Conservation (phyloP, 1,139 yeast genomes). For the Debaryomyces subglobosus region DNA sequence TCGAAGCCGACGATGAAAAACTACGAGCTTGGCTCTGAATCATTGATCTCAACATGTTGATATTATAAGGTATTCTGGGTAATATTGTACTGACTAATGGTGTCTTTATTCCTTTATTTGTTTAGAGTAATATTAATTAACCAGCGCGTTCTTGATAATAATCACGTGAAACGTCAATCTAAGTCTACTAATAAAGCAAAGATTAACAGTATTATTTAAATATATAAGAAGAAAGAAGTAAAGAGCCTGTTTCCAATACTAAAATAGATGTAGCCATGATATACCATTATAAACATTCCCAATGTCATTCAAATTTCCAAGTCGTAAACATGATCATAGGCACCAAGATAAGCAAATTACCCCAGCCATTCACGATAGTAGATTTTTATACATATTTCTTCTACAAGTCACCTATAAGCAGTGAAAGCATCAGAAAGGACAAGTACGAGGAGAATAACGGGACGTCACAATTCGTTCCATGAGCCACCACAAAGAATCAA, state of each 20-base stretch:
- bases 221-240: slow-evolving; percentile 12
- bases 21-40: slow-evolving; percentile 27
- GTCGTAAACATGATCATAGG: neutral
- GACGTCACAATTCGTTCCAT: slow-evolving; percentile 6
- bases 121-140: neutral
- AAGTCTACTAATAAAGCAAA: neutral
- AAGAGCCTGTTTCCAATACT: slow-evolving; percentile 15
- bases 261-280: neutral
- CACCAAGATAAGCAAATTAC: neutral
- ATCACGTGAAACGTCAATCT: neutral
- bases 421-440: neutral
- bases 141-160: neutral
- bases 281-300: neutral
- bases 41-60: slow-evolving; percentile 31
- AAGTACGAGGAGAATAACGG: neutral
- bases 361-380: neutral
- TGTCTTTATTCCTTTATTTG: neutral
- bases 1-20: slow-evolving; percentile 35
- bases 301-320: neutral
- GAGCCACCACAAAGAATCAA: slow-evolving; percentile 20
- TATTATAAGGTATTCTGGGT: slow-evolving; percentile 7
- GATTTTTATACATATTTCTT: neutral
- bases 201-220: neutral
- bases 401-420: neutral
- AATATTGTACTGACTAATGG: neutral